Evolutionary conservation across 1,139 yeast species (phyloP), one percentile per base, ranked within the genome.

Genomic region (Kodamaea fungicola): DNA sequence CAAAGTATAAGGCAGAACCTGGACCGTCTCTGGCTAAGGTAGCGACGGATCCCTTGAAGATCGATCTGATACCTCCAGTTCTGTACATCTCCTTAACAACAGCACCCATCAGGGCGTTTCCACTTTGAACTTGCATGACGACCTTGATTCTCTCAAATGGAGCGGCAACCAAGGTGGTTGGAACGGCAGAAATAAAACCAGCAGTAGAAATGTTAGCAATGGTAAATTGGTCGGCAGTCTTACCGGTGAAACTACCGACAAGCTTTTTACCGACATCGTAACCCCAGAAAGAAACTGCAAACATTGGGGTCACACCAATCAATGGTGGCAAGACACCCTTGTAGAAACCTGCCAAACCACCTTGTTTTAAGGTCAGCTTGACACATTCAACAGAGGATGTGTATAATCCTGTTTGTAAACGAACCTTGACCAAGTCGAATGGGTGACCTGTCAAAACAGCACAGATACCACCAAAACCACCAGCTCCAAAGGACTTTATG

Each of bases 231-330:
- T 62, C 61, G 12, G 64, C 62, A 10, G 60, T 54, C 31, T 63
- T 62, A 1, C 76, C 74, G 6, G 74, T 62, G 35, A 59, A 55
- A 6, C 65, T 50, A 1, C 72, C 49, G 3, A 90, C 95, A 8
- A 90, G 43, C 46, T 79, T 78, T 64, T 89, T 89, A 44, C 97
- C 97, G 39, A 88, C 71, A 55, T 89, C 97, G 64, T 92, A 92
- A 56, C 97, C 97, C 97, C 97, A 90, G 70, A 92, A 92, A 2
- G 96, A 86, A 25, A 92, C 94, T 8, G 97, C 97, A 69, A 92
- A 92, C 88, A 92, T 92, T 29, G 98, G 98, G 0, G 97, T 92
- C 22, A 92, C 97, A 24, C 98, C 98, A 22, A 86, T 61, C 37
- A 92, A 68, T 5, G 98, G 98, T 8, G 96, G 95, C 26, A 82